Evolutionary conservation across 2,329 filamentous ascomycete species (phyloP).

Genomic region (Ceratocystis smalleyi): DNA sequence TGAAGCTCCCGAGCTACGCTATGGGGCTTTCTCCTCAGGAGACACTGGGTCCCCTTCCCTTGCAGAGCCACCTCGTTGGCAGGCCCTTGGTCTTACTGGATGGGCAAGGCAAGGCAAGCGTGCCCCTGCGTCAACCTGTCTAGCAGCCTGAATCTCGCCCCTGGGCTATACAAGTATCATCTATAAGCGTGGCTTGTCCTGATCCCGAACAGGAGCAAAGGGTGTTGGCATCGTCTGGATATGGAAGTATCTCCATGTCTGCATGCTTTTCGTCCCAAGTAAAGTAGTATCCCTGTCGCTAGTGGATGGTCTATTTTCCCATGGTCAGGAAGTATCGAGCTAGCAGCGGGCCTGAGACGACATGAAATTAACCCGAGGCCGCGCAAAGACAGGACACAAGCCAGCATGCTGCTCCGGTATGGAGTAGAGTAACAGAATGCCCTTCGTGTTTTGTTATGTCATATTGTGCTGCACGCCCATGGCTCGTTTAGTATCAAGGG

Average conservation of each 20-base stretch:
- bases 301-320: neutral
- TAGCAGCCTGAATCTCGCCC: too few species aligned
- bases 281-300: neutral
- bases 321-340: neutral
- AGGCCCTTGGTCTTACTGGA: too few species aligned
- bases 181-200: too few species aligned
- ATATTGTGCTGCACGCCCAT: neutral
- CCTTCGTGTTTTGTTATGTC: neutral
- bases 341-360: conserved; percentile 1
- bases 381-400: neutral
- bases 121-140: too few species aligned
- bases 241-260: too few species aligned
- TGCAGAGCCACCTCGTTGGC: too few species aligned
- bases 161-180: too few species aligned
- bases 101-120: too few species aligned
- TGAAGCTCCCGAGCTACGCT: neutral
- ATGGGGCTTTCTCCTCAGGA: neutral
- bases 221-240: too few species aligned
- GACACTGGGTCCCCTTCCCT: too few species aligned
- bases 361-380: neutral
- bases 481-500: neutral
- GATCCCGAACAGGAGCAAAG: too few species aligned
- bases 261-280: neutral
- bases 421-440: neutral
- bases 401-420: neutral